Evolutionary conservation across 805 yeast genomes (phyloP).

Genomic region (Yarrowia sp.): DNA sequence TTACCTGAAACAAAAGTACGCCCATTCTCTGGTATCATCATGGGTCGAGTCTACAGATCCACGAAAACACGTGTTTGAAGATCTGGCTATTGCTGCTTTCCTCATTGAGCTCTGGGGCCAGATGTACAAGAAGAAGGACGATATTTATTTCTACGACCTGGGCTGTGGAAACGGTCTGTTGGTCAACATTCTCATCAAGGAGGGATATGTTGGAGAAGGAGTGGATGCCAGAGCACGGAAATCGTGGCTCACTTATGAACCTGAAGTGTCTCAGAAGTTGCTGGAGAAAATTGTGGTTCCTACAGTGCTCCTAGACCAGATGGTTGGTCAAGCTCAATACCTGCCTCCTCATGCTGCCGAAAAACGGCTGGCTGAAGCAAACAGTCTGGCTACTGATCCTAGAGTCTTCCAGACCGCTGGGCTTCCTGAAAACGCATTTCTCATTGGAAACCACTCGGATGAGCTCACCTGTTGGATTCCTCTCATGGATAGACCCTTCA

Average conservation of each 20-base stretch:
- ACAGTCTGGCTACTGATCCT: conserved; percentile 10
- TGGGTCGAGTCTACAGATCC: conserved; percentile 98
- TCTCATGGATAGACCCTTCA: conserved; percentile 66
- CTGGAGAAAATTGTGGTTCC: conserved; percentile 85
- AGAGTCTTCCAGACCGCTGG: conserved; percentile 1
- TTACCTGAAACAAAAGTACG: conserved; percentile 74
- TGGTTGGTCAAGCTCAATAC: conserved; percentile 1
- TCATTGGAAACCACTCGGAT: conserved; percentile 93
- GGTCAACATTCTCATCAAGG: conserved; percentile 68
- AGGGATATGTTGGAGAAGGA: conserved; percentile 80
- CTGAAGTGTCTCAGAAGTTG: conserved; percentile 53
- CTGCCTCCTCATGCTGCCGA: conserved; percentile 7
- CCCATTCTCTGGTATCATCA: conserved; percentile 64
- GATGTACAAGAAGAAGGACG: conserved; percentile 42
- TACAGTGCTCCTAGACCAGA: conserved; percentile 51
- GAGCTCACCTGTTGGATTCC: conserved; percentile 97
- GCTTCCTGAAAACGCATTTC: conserved; percentile 59
- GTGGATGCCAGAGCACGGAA: conserved; percentile 87
- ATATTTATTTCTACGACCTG: conserved; percentile 74
- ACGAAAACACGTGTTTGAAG: conserved; percentile 92
- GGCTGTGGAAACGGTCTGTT: conserved; percentile 95
- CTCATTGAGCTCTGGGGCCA: conserved; percentile 79
- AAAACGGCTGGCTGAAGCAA: neutral
- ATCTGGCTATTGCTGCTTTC: conserved; percentile 91
- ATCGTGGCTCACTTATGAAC: conserved; percentile 78